Evolutionary conservation across 176 grass and related monocot genomes (phyloP).

Genomic region (Carex myosuroides): DNA sequence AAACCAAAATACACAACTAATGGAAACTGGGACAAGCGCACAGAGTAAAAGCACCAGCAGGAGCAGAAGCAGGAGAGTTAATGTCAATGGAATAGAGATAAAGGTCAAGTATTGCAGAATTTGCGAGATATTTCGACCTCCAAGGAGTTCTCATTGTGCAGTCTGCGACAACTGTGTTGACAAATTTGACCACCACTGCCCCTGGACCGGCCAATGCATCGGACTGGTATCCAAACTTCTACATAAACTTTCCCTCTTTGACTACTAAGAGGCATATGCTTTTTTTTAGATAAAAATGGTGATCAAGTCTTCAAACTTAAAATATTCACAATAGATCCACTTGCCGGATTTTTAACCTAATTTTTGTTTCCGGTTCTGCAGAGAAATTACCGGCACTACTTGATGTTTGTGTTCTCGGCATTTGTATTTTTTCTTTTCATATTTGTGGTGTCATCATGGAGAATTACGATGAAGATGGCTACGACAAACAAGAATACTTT

Average conservation of each 20-base stretch:
- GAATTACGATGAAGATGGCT: slow-evolving; percentile 25
- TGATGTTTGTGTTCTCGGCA: slow-evolving; percentile 34
- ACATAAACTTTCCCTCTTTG: no score
- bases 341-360: no score
- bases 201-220: slow-evolving; percentile 55
- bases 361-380: background rate
- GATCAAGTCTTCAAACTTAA: no score
- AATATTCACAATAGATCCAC: no score
- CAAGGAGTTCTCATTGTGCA: slow-evolving; percentile 50
- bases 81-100: slow-evolving; percentile 23
- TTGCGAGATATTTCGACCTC: slow-evolving; percentile 38
- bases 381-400: slow-evolving; percentile 50
- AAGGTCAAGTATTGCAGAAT: slow-evolving; percentile 43
- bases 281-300: no score
- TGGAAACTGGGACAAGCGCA: background rate
- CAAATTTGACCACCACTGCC: slow-evolving; percentile 68
- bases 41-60: background rate
- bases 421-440: slow-evolving; percentile 36
- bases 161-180: slow-evolving; percentile 63
- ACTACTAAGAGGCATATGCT: no score
- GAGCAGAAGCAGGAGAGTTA: slow-evolving; percentile 18
- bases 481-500: background rate
- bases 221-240: slow-evolving; percentile 39
- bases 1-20: background rate
- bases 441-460: slow-evolving; percentile 29